Base-by-base conservation (phyloP, 2,329 filamentous ascomycete genomes). In the Zymoseptoria brevis region DNA sequence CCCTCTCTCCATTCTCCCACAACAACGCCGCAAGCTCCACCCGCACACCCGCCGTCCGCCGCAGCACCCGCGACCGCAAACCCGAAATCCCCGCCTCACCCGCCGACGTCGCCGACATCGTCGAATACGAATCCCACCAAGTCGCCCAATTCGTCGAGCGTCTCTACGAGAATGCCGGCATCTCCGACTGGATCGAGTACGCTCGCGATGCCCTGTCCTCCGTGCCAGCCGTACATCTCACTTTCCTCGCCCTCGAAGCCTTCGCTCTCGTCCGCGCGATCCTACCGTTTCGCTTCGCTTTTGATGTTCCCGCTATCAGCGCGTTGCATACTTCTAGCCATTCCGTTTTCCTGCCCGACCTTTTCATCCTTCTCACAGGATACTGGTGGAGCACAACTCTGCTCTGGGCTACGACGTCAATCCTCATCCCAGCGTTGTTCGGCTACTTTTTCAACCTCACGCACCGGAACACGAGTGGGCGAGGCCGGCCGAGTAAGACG, bases 381-480 rank as follows among this genome's bases (percentile, higher is more conserved):
- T 82, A 82, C 24, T 97, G 96, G 81, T 97, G 93, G 93, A 61
- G 60, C 11, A 61, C 68, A 1, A 86, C 83, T 0, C 88, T 92
- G 0, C 84, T 88, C 19, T 97, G 92, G 91, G 73, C 84, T 41
- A 57, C 66, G 48, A 94, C 90, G 8, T 88, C 84, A 71, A 74
- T 89, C 57, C 69, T 89, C 50, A 65, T 93, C 26, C 93, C 93
- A 1, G 77, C 86, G 54, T 62, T 88, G 30, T 79, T 85, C 50
- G 90, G 89, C 24, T 97, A 94, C 78, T 96, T 96, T 73, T 88
- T 96, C 82, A 97, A 97, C 75, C 75, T 96, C 69, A 89, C 86
- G 48, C 75, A 83, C 56, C 79, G 81, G 50, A 77, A 79, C 21
- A 77, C 79, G 54, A 81, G 79, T 72, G 68, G 70, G 9, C 64